Conservation (phyloP, 2,329 filamentous ascomycete species). For the Calonectria pseudoreteaudii region DNA sequence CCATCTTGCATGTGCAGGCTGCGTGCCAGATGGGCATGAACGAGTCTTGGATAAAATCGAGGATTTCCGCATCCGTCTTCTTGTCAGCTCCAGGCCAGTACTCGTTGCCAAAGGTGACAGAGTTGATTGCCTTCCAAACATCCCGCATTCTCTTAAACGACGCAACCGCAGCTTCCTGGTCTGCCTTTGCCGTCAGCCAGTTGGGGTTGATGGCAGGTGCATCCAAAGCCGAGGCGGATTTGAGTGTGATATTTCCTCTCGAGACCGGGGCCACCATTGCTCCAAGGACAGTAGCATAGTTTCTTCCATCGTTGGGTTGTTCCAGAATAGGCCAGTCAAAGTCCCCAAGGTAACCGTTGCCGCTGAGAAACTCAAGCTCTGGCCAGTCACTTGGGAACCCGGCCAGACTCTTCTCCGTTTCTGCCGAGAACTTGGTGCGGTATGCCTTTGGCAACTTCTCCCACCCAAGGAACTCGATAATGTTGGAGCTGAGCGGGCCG, state of each 20-base stretch:
- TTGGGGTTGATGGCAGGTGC: conserved; percentile 58
- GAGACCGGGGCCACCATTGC: conserved; percentile 55
- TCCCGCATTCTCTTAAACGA: conserved; percentile 40
- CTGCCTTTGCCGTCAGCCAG: conserved; percentile 56
- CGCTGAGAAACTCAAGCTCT: conserved; percentile 45
- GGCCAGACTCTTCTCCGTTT: conserved; percentile 33
- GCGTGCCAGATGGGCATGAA: conserved; percentile 39
- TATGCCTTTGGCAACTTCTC: conserved; percentile 46
- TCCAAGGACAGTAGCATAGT: conserved; percentile 37
- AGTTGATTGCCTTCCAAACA: conserved; percentile 37
- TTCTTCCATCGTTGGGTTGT: conserved; percentile 28
- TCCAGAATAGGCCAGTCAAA: conserved; percentile 14
- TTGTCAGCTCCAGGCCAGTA: conserved; percentile 51
- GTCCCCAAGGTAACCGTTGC: not conserved
- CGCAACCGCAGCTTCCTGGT: conserved; percentile 57
- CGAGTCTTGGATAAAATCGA: conserved; percentile 45
- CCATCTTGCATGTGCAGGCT: conserved; percentile 38
- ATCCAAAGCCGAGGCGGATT: conserved; percentile 46
- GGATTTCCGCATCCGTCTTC: conserved; percentile 56
- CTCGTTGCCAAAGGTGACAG: conserved; percentile 48
- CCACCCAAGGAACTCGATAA: conserved; percentile 29
- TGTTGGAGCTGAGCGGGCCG: conserved; percentile 21
- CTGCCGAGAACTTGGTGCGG: conserved; percentile 30
- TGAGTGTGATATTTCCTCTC: conserved; percentile 57
- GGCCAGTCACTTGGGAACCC: conserved; percentile 49